Evolutionary conservation across 129 eudicot genomes (phyloP).

Genomic region (Dittrichia graveolens): DNA sequence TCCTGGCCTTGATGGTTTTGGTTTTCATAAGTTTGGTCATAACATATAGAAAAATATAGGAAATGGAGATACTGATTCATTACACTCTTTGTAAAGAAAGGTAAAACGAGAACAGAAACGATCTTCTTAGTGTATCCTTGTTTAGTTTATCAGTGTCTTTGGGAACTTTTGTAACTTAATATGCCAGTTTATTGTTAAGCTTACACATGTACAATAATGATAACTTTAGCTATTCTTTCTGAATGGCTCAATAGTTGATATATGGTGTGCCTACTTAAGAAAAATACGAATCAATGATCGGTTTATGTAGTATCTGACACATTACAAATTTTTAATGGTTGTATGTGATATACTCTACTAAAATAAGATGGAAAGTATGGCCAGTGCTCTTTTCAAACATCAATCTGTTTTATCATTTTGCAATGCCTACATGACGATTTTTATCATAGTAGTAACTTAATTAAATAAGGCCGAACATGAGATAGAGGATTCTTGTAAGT

Average conservation of each 20-base stretch:
- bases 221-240: background rate
- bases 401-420: conserved; percentile 1
- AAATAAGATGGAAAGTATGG: conserved; percentile 9
- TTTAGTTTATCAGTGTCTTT: conserved; percentile 4
- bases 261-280: conserved; percentile 8
- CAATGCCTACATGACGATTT: background rate
- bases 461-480: no score
- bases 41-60: background rate
- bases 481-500: background rate
- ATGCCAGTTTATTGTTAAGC: conserved; percentile 2
- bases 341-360: background rate
- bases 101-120: background rate
- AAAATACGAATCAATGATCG: background rate
- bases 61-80: conserved; percentile 10
- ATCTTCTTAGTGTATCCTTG: background rate
- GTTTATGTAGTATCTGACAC: background rate
- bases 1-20: background rate
- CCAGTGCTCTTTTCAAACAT: background rate
- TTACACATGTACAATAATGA: background rate
- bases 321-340: background rate
- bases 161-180: background rate
- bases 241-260: conserved; percentile 1
- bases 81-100: conserved; percentile 5
- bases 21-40: background rate
- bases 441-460: no score